Evolutionary conservation across 2,329 filamentous ascomycete species (phyloP), one percentile per base, ranked within the genome.

Genomic region (Aureobasidium leucospermi): DNA sequence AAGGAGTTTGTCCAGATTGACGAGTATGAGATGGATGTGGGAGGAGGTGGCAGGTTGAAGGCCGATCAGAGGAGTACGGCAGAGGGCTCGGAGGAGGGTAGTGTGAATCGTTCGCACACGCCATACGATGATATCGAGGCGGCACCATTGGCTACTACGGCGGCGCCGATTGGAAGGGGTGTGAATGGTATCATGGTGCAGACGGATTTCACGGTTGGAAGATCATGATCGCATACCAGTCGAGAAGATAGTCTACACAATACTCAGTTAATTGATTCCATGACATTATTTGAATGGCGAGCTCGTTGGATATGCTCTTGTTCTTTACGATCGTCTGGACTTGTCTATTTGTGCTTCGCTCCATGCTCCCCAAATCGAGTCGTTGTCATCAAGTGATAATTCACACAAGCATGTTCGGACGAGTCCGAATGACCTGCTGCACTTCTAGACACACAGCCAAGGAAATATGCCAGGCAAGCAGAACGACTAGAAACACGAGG

Each of bases 1-100:
- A 23, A 23, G 23, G 23, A 45, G 13, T 57, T 57, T 57, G 42
- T 57, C 2, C 16, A 57, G 19, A 57, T 57, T 16, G 53, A 57
- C 16, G 53, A 57, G 42, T 57, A 46, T 16, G 53, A 57, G 16
- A 57, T 57, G 53, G 29, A 57, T 31, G 10, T 56, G 6, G 19
- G 34, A 5, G 15, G 7, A 8, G 31, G 10, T 4, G 19, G 23
- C 2, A n/a, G 10, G 8, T n/a, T n/a, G 9, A 45, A 31, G 7
- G 41, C 43, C 1, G 51, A 19, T 10, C 23, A n/a, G 11, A 55
- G n/a, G 2, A 19, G 10, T 13, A n/a, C 28, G 36, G 51, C 6
- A 3, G 53, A 46, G 41, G 32, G 6, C 5, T 34, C 38, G n/a
- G 46, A 41, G 11, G 53, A 45, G 23, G 29, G 53, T 2, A 36